Percentiles rank a stretch among this genome's conserved stretches.
phyloP scores from a whole-genome alignment of 352 stramenopile species.

The Chrysophaeum taylorii region DNA sequence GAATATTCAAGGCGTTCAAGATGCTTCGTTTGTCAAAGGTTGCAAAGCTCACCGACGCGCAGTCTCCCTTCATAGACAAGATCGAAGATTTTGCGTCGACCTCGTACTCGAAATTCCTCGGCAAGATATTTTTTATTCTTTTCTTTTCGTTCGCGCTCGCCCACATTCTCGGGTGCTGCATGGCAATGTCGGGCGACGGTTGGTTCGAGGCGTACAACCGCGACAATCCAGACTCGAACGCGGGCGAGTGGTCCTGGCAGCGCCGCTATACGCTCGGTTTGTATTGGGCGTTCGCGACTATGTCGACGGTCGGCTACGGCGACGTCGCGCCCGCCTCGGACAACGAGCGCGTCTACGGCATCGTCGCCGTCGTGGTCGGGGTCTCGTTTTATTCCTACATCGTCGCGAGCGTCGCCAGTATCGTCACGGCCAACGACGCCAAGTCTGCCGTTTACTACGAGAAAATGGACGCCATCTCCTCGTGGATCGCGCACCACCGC shows the following conservation, averaged over 20 bases:
- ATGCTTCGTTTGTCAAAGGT: neutral
- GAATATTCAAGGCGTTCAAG: neutral
- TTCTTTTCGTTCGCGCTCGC: neutral
- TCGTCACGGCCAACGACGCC: neutral
- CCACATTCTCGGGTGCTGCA: neutral
- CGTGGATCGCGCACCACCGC: neutral
- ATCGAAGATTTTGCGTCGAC: neutral
- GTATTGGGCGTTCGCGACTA: constrained; percentile 22
- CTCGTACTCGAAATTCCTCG: neutral
- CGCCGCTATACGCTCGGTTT: neutral
- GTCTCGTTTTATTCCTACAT: constrained; percentile 2
- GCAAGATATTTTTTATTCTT: neutral
- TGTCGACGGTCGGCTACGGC: constrained; percentile 44
- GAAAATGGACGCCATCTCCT: neutral
- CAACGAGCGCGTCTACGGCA: neutral
- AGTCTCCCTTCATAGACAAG: neutral
- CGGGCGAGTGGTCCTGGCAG: neutral
- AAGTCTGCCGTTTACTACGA: neutral
- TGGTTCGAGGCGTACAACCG: neutral
- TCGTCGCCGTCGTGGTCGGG: neutral
- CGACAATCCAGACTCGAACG: neutral
- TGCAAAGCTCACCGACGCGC: too few relatives aligned
- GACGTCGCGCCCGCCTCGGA: constrained; percentile 19
- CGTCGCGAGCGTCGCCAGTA: neutral
- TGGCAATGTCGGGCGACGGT: neutral